Base-by-base conservation (phyloP, 257 asterid species). In the Solanum virginianum region DNA sequence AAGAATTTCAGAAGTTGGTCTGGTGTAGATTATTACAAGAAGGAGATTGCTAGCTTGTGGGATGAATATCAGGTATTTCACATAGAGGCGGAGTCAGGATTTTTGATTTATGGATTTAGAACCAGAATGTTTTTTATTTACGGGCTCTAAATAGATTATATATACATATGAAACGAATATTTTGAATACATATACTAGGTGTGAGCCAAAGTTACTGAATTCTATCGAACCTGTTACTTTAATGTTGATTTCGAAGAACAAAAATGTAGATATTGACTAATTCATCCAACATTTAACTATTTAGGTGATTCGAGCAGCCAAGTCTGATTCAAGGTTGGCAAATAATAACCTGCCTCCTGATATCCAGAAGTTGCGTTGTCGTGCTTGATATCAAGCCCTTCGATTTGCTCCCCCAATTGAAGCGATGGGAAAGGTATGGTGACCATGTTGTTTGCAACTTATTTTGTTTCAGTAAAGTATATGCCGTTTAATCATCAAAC, bases 1-100 rank as follows among this genome's bases (percentile, higher is more conserved):
- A 96, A 93, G 89, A 94, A 93, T 89, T 96, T 96, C 90, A 91
- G 94, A 88, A 96, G 99, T 89, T 96, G 99, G 99, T 93, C 99
- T 29, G 97, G 98, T 41, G 32, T 89, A 72, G 96, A 93, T 85
- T 96, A 96, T 89, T 96, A 96, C 47, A 91, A 91, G 89, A 90
- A 89, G 57, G 98, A 94, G 87, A 93, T 94, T 87, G 95, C 93
- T 77, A 88, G 85, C 88, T 20, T 96, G 92, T 96, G 98, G 98
- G 90, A 92, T 49, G 97, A 94, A 86, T 93, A 90, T 8, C 59
- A 75, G 82, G 36, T 62, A 22, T 10, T 60, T 60, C 68, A n/a
- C 29, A 60, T 16, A 60, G 15, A n/a, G 68, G 68, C 1, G 0
- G 68, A 60, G 29, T 10, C 68, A n/a, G 8, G 32, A 60, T 60